These are phyloP conservation scores for Microcyclospora tardicrescens DNA, from an alignment of 2,329 filamentous ascomycete species.

Conservation along the genomic window DNA sequence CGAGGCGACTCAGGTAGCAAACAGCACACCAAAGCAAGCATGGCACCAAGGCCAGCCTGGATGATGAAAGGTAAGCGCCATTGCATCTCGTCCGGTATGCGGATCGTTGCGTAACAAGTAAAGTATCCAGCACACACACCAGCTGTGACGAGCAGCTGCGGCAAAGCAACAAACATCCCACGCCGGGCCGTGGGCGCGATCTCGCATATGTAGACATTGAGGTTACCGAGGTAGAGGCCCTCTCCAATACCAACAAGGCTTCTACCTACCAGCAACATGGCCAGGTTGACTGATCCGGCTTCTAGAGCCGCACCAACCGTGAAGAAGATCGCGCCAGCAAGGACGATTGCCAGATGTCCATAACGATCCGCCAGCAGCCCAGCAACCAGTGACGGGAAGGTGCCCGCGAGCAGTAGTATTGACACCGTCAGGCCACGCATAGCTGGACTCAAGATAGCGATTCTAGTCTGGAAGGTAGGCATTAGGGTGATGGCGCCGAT, in stretches of 20 bases:
- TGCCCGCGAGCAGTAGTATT: conserved; percentile 43
- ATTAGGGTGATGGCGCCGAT: conserved; percentile 50
- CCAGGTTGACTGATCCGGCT: conserved; percentile 33
- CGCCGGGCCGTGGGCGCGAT: conserved; percentile 39
- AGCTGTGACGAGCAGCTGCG: conserved; percentile 23
- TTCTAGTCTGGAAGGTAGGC: conserved; percentile 36
- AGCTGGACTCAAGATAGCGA: conserved; percentile 39
- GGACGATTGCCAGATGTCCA: conserved; percentile 38
- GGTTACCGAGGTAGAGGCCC: conserved; percentile 49
- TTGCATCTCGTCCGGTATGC: conserved; percentile 35
- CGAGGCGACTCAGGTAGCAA: conserved; percentile 43
- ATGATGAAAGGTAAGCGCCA: conserved; percentile 47
- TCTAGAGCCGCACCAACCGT: conserved; percentile 42
- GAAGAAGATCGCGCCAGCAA: conserved; percentile 41
- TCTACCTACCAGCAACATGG: conserved; percentile 43
- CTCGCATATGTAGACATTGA: conserved; percentile 29
- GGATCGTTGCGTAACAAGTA: conserved; percentile 40
- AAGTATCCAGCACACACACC: conserved; percentile 35
- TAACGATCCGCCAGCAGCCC: conserved; percentile 44
- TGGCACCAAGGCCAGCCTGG: conserved; percentile 29
- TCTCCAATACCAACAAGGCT: conserved; percentile 46
- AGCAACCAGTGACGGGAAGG: conserved; percentile 42
- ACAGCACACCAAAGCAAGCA: conserved; percentile 29
- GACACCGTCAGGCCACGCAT: conserved; percentile 48
- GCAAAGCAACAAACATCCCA: conserved; percentile 9